Percentiles rank a stretch among this genome's conserved stretches.
phyloP scores from a whole-genome alignment of 2,329 filamentous ascomycete genomes.

The Lasiodiplodia citricola region DNA sequence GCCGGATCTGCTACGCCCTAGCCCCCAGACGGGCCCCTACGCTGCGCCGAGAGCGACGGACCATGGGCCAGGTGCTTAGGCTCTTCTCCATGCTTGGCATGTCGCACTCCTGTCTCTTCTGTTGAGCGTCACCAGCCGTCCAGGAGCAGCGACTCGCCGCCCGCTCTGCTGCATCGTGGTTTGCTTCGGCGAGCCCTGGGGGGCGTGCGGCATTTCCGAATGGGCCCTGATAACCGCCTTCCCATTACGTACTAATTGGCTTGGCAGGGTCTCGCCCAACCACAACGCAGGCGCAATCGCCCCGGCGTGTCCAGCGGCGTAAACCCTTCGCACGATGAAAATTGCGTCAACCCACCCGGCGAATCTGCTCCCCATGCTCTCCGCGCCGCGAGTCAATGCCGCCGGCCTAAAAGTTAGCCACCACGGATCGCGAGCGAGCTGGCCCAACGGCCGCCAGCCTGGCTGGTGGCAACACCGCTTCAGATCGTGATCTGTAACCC shows the following conservation, averaged over 20 bases:
- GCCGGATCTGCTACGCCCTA: conserved; percentile 19
- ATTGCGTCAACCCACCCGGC: conserved; percentile 17
- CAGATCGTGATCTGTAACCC: not conserved
- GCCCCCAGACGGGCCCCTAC: conserved; percentile 4
- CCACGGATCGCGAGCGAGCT: not conserved
- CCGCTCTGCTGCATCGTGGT: not conserved
- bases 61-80: conserved; percentile 12
- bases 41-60: conserved; percentile 18
- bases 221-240: conserved; percentile 18
- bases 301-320: conserved; percentile 22
- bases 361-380: not conserved
- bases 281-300: conserved; percentile 12
- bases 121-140: not conserved
- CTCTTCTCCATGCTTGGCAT: conserved; percentile 14
- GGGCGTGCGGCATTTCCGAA: conserved; percentile 18
- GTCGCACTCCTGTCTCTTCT: not conserved
- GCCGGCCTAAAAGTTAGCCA: not conserved
- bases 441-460: not conserved
- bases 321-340: conserved; percentile 14
- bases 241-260: conserved; percentile 22
- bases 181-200: conserved; percentile 1
- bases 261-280: conserved; percentile 23
- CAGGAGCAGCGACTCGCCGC: not conserved
- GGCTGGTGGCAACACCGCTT: not conserved
- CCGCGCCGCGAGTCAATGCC: not conserved